phyloP scores from a whole-genome alignment of 2,329 filamentous ascomycete species.

The Paramyrothecium roridum region DNA sequence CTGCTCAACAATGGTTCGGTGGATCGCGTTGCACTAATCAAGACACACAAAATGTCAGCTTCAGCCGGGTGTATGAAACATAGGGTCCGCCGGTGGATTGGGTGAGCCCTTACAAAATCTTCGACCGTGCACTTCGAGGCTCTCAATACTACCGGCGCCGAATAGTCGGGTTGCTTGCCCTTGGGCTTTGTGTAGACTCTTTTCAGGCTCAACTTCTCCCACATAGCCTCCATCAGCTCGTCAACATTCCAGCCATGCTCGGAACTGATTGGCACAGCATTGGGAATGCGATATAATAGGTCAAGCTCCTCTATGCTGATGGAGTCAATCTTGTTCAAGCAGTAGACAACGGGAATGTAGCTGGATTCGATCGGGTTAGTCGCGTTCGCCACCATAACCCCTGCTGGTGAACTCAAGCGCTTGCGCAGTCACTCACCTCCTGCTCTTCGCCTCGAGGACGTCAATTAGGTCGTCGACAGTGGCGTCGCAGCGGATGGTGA shows the following conservation, averaged over 20 bases:
- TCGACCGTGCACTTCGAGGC: slow-evolving; percentile 83
- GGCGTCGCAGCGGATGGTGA: slow-evolving; percentile 95
- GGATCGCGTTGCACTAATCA: slow-evolving; percentile 86
- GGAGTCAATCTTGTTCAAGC: slow-evolving; percentile 97
- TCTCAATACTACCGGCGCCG: slow-evolving; percentile 83
- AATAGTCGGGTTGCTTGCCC: slow-evolving; percentile 90
- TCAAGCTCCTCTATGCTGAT: slow-evolving; percentile 98
- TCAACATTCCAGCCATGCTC: slow-evolving; percentile 98
- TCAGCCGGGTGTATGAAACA: slow-evolving; percentile 6
- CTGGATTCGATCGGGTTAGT: slow-evolving; percentile 35
- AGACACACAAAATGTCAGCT: background rate
- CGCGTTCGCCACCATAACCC: background rate
- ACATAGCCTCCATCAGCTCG: slow-evolving; percentile 96
- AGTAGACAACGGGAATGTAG: slow-evolving; percentile 99
- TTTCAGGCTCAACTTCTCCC: slow-evolving; percentile 90
- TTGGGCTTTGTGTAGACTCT: slow-evolving; percentile 98
- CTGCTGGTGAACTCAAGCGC: background rate
- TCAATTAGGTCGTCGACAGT: slow-evolving; percentile 98
- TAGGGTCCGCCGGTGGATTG: slow-evolving; percentile 1
- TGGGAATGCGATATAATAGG: slow-evolving; percentile 92
- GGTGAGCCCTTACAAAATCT: slow-evolving; percentile 75
- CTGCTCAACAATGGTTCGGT: slow-evolving; percentile 91
- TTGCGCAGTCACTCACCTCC: slow-evolving; percentile 36
- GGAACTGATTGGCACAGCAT: slow-evolving; percentile 94
- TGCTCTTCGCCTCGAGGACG: slow-evolving; percentile 86